Percentiles rank a stretch among this genome's conserved stretches.
phyloP scores from a whole-genome alignment of 768 basidiomycete species.

The Boletus reticuloceps region DNA sequence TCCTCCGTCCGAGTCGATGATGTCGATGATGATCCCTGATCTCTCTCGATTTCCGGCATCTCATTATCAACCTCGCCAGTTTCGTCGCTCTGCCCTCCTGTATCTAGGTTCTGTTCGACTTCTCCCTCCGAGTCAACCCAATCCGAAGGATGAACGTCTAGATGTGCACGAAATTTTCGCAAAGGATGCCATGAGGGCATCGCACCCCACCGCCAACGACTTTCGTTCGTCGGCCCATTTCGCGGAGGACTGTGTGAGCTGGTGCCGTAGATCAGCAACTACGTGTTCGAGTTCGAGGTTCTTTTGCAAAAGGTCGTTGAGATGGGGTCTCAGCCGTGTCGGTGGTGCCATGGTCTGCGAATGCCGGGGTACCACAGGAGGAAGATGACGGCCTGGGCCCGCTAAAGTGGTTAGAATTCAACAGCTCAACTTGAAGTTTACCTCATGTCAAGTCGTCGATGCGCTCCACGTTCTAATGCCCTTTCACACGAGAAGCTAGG shows the following conservation, averaged over 20 bases:
- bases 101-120: conserved; percentile 22
- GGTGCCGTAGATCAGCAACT: conserved; percentile 27
- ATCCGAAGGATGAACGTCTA: conserved; percentile 21
- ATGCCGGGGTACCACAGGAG: not conserved
- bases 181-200: conserved; percentile 30
- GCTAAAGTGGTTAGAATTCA: not conserved
- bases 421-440: not conserved
- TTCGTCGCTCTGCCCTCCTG: conserved; percentile 14
- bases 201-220: conserved; percentile 19
- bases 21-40: conserved; percentile 3
- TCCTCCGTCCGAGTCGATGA: not conserved
- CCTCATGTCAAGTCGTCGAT: not conserved
- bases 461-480: not conserved
- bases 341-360: conserved; percentile 24
- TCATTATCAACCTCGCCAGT: conserved; percentile 8
- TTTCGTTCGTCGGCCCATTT: conserved; percentile 31
- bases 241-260: conserved; percentile 27
- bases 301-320: conserved; percentile 27
- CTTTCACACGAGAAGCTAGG: conserved; percentile 19
- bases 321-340: conserved; percentile 24
- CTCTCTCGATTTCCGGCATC: conserved; percentile 3
- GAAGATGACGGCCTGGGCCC: not conserved
- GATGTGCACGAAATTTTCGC: conserved; percentile 27
- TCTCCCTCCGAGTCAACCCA: conserved; percentile 25
- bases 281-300: conserved; percentile 29